Conservation (phyloP, 2,329 filamentous ascomycete species). For the Monosporascus sp. region DNA sequence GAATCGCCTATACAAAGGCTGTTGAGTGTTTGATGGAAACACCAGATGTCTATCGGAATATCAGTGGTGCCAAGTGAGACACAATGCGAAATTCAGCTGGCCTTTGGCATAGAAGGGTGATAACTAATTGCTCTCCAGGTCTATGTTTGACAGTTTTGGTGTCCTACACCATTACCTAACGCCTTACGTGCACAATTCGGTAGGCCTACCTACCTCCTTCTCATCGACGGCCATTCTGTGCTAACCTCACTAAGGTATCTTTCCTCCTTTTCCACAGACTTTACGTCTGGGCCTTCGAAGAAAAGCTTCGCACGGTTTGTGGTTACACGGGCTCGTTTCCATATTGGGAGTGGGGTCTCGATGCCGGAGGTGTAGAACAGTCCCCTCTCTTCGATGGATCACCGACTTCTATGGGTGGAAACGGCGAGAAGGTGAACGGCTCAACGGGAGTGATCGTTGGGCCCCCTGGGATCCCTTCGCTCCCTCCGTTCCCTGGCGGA, state of each 20-base stretch:
- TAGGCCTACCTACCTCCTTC: slow-evolving; percentile 5
- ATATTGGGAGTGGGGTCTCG: slow-evolving; percentile 33
- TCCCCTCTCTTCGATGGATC: slow-evolving; percentile 43
- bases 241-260: slow-evolving; percentile 18
- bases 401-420: slow-evolving; percentile 37
- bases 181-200: slow-evolving; percentile 26
- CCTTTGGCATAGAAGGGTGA: background rate
- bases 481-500: slow-evolving; percentile 38
- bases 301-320: slow-evolving; percentile 28
- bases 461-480: too few relatives aligned
- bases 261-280: slow-evolving; percentile 34
- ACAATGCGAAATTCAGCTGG: background rate
- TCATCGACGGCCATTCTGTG: too few relatives aligned
- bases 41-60: slow-evolving; percentile 20
- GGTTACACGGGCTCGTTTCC: slow-evolving; percentile 28
- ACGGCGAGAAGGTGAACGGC: slow-evolving; percentile 31
- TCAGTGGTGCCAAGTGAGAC: slow-evolving; percentile 21
- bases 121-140: slow-evolving; percentile 5
- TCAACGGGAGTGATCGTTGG: slow-evolving; percentile 15
- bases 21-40: slow-evolving; percentile 23
- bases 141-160: slow-evolving; percentile 26
- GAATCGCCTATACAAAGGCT: slow-evolving; percentile 20
- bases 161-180: slow-evolving; percentile 23
- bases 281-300: slow-evolving; percentile 30
- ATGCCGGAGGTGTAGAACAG: slow-evolving; percentile 28